Percentiles rank a stretch among this genome's conserved stretches.
phyloP scores from a whole-genome alignment of 2,329 filamentous ascomycete genomes.

The Xylariaceae sp. region DNA sequence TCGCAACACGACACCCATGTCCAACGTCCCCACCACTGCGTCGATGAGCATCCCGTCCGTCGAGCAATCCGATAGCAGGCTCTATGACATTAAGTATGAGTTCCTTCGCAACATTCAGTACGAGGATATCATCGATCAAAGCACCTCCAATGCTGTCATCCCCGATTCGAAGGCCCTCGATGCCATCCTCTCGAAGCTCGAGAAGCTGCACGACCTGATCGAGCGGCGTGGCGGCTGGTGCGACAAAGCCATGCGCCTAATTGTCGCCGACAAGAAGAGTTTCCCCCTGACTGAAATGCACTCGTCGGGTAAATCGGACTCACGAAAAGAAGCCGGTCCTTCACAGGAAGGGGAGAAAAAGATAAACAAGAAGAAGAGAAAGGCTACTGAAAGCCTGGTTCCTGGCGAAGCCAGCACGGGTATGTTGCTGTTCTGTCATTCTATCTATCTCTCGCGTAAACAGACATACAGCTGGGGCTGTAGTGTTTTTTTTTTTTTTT shows the following conservation, averaged over 20 bases:
- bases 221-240: slow-evolving; percentile 63
- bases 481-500: background rate
- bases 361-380: slow-evolving; percentile 72
- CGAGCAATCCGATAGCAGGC: slow-evolving; percentile 55
- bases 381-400: slow-evolving; percentile 56
- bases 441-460: background rate
- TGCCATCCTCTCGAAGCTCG: slow-evolving; percentile 58
- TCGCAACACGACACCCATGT: slow-evolving; percentile 71
- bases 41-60: slow-evolving; percentile 41
- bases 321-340: slow-evolving; percentile 38
- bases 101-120: slow-evolving; percentile 56
- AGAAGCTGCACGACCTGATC: slow-evolving; percentile 60
- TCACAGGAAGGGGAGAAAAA: slow-evolving; percentile 45
- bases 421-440: slow-evolving; percentile 16
- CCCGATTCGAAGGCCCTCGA: slow-evolving; percentile 61
- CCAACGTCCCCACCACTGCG: slow-evolving; percentile 36
- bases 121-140: slow-evolving; percentile 65
- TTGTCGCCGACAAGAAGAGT: slow-evolving; percentile 59
- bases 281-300: slow-evolving; percentile 49
- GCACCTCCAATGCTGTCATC: slow-evolving; percentile 51
- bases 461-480: background rate
- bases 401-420: slow-evolving; percentile 46
- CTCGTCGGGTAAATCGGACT: slow-evolving; percentile 45
- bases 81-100: slow-evolving; percentile 59
- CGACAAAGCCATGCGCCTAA: slow-evolving; percentile 67